These are phyloP conservation scores for Daldinia childiae DNA, from an alignment of 495 filamentous ascomycete species.

Conservation along the genomic window DNA sequence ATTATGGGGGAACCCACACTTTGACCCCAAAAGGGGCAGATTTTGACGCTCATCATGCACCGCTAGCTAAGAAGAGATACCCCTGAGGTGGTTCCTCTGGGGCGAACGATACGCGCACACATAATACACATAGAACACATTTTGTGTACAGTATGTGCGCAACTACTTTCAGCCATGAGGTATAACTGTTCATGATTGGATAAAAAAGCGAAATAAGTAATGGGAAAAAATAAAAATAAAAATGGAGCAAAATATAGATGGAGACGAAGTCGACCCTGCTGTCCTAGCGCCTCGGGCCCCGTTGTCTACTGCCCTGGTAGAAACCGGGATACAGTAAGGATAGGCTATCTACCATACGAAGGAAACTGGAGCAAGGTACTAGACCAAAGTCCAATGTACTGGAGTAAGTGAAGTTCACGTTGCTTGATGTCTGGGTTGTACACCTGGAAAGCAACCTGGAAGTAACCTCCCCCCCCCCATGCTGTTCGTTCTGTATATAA, in stretches of 20 bases:
- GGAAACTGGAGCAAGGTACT: too few relatives aligned
- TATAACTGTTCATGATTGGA: constrained; percentile 26
- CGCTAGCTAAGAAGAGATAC: constrained; percentile 5
- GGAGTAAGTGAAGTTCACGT: constrained; percentile 32
- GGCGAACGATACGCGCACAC: constrained; percentile 10
- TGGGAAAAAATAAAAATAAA: constrained; percentile 39
- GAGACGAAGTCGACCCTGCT: constrained; percentile 18
- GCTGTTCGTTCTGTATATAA: constrained; percentile 52
- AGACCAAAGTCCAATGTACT: background rate
- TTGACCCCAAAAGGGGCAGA: constrained; percentile 16
- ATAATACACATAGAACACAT: background rate
- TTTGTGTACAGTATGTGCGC: constrained; percentile 6
- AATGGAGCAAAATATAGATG: constrained; percentile 28
- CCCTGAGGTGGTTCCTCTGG: constrained; percentile 3
- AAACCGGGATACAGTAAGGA: constrained; percentile 7
- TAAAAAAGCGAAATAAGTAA: constrained; percentile 43
- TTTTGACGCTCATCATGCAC: constrained; percentile 35
- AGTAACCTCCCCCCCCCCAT: constrained; percentile 33
- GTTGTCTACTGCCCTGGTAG: constrained; percentile 1
- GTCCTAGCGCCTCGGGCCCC: constrained; percentile 35
- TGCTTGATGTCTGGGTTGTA: constrained; percentile 22
- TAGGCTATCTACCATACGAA: constrained; percentile 32
- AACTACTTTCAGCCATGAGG: constrained; percentile 10
- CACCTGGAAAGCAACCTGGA: constrained; percentile 4
- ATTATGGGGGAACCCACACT: constrained; percentile 33